phyloP scores from a whole-genome alignment of 495 filamentous ascomycete species.

The Tuber brumale region DNA sequence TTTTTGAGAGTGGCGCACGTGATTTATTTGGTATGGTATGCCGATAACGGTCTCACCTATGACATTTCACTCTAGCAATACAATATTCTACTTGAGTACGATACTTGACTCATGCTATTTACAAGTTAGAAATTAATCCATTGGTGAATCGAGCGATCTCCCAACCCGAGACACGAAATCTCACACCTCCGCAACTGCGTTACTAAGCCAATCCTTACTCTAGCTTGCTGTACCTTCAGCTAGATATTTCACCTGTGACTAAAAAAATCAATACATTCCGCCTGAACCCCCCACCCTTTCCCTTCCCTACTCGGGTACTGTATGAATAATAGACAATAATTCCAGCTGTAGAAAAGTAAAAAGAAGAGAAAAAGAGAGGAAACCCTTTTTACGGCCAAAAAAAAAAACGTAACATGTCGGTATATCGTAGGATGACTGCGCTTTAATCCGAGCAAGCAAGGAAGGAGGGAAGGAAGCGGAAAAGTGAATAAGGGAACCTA shows the following conservation, averaged over 20 bases:
- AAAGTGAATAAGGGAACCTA: not conserved
- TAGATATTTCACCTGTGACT: not conserved
- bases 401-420: not conserved
- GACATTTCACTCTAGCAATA: not conserved
- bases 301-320: not conserved
- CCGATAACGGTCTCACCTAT: not conserved
- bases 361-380: not conserved
- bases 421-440: not conserved
- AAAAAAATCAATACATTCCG: not conserved
- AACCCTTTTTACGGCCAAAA: not conserved
- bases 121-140: not conserved
- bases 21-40: not conserved
- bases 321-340: not conserved
- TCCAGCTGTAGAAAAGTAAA: not conserved
- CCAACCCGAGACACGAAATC: not conserved
- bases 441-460: not conserved
- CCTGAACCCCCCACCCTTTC: not conserved
- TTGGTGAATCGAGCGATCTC: not conserved
- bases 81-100: not conserved
- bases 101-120: not conserved
- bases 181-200: not conserved
- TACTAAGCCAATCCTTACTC: conserved; percentile 2
- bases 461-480: not conserved
- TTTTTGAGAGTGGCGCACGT: not conserved
- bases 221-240: not conserved